These are phyloP conservation scores for Verticillium isaacii DNA, from an alignment of 2,329 filamentous ascomycete genomes.

Conservation along the genomic window DNA sequence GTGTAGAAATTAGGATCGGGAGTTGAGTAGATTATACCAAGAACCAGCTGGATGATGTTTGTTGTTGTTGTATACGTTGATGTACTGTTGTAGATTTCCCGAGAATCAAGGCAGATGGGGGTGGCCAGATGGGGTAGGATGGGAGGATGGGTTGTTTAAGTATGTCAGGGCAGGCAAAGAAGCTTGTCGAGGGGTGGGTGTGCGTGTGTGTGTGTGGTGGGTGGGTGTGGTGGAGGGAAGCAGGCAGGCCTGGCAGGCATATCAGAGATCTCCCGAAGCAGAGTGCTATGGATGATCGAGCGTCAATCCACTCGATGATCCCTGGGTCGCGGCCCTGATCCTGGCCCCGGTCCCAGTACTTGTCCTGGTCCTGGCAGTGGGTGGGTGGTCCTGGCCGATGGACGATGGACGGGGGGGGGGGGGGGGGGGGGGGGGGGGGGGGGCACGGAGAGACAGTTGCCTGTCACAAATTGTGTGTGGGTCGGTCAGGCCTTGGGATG, in stretches of 20 bases:
- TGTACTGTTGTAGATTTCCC: conserved; percentile 10
- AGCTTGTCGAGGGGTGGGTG: conserved; percentile 23
- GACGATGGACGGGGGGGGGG: background rate
- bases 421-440: background rate
- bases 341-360: background rate
- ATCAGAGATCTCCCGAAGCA: conserved; percentile 20
- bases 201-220: conserved; percentile 23
- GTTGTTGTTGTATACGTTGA: conserved; percentile 18
- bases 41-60: conserved; percentile 26
- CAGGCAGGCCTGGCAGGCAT: conserved; percentile 17
- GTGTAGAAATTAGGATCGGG: conserved; percentile 7
- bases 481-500: conserved; percentile 25
- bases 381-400: conserved; percentile 26
- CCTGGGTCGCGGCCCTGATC: background rate
- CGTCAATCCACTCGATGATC: conserved; percentile 34
- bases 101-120: conserved; percentile 14
- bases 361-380: background rate
- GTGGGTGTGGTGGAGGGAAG: conserved; percentile 13
- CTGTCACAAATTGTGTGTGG: conserved; percentile 55
- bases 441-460: conserved; percentile 26
- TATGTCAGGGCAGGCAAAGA: conserved; percentile 31
- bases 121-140: conserved; percentile 23
- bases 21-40: conserved; percentile 21
- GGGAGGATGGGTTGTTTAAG: conserved; percentile 38
- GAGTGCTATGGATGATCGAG: conserved; percentile 42